Evolutionary conservation across 2,329 filamentous ascomycete genomes (phyloP), one percentile per base, ranked within the genome.

Genomic region (Aspergillus sp.): DNA sequence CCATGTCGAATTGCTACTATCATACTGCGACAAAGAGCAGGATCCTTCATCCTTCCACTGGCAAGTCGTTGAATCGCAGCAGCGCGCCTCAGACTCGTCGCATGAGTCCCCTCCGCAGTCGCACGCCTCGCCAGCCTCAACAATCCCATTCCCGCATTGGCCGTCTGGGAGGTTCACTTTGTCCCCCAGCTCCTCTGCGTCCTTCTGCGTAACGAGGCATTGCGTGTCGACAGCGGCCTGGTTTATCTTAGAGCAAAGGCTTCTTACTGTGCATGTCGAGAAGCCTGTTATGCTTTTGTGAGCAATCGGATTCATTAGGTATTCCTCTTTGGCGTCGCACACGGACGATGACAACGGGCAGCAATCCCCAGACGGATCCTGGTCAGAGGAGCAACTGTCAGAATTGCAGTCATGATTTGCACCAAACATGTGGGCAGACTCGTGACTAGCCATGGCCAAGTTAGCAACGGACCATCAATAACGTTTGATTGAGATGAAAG

Each of bases 131-230:
- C 90, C 92, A 17, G 83, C 76, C 75, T 96, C 93, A 48, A 96
- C 91, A 62, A 96, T 96, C 53, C 93, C 93, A 75, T 96, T 96
- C 55, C 93, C 93, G 74, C 93, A 97, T 69, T 91, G 86, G 64
- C 87, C 87, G 53, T 87, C 73, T n/a, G 50, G 39, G 24, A 44
- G 50, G 12, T 44, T 53, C 18, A 53, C 36, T 32, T 36, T 26
- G 3, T 17, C 50, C 24, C 36, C 30, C 32, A 22, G 13, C 22
- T 45, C 24, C 15, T 89, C 85, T 26, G 83, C 86, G 54, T 54
- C 44, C 34, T 26, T 13, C 4, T 13, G 39, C 15, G 20, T 24
- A 15, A 58, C 56, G 13, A 97, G 77, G 70, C 26, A 30, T 30
- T 30, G 26, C 26, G 26, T 30, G 26, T 30, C 26, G 26, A 30